These are phyloP conservation scores for Thalassiosira livingstoniorum DNA, from an alignment of 352 stramenopile genomes.

Conservation along the genomic window DNA sequence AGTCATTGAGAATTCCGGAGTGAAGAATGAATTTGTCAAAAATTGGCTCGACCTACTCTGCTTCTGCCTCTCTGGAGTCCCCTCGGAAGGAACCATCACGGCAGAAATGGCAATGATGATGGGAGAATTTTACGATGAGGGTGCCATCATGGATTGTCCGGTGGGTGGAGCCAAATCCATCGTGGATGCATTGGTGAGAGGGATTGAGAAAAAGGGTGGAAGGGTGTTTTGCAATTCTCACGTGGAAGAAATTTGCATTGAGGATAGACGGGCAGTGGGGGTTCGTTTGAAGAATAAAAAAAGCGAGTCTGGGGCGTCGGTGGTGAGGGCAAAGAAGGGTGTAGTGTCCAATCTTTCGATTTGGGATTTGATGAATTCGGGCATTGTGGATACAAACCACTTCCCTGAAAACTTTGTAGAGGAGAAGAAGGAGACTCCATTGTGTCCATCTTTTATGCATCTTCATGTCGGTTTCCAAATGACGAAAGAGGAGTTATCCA, in stretches of 20 bases:
- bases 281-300: slow-evolving; percentile 62
- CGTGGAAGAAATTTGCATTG: slow-evolving; percentile 79
- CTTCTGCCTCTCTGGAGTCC: slow-evolving; percentile 84
- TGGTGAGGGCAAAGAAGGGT: slow-evolving; percentile 67
- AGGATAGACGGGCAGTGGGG: slow-evolving; percentile 71
- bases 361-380: slow-evolving; percentile 78
- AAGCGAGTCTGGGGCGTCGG: no score
- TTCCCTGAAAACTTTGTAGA: slow-evolving; percentile 69
- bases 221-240: slow-evolving; percentile 67
- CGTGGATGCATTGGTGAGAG: slow-evolving; percentile 80
- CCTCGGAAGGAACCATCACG: slow-evolving; percentile 74
- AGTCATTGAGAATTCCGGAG: slow-evolving; percentile 68
- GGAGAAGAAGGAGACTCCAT: slow-evolving; percentile 65
- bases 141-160: slow-evolving; percentile 85
- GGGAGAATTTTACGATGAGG: slow-evolving; percentile 83
- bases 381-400: slow-evolving; percentile 59
- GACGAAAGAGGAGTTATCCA: slow-evolving; percentile 60
- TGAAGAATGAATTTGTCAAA: slow-evolving; percentile 65
- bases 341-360: slow-evolving; percentile 85
- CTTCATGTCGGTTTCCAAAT: slow-evolving; percentile 85
- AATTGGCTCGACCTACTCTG: slow-evolving; percentile 86
- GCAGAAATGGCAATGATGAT: slow-evolving; percentile 86
- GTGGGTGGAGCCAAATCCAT: slow-evolving; percentile 81
- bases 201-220: slow-evolving; percentile 74
- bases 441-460: slow-evolving; percentile 86